phyloP scores from a whole-genome alignment of 768 basidiomycete species.

The Obba rivulosa region DNA sequence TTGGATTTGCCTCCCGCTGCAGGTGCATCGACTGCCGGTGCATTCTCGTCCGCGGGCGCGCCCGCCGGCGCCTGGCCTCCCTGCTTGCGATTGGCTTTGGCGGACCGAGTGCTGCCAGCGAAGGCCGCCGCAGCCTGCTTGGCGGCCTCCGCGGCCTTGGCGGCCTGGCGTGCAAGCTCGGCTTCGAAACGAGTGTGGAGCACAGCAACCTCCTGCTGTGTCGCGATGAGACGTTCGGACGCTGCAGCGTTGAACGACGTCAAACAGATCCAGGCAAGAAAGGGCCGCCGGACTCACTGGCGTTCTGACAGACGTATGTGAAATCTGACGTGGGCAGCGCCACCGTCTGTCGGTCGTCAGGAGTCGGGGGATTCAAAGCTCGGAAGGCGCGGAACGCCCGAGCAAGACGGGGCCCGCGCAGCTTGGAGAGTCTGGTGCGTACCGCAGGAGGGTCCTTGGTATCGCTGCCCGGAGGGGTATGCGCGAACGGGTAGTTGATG shows the following conservation, averaged over 20 bases:
- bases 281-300: constrained; percentile 55
- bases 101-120: constrained; percentile 30
- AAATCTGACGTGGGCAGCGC: constrained; percentile 52
- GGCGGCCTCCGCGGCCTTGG: constrained; percentile 43
- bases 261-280: constrained; percentile 14
- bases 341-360: constrained; percentile 7
- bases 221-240: constrained; percentile 63
- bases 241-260: constrained; percentile 35
- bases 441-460: constrained; percentile 20
- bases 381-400: constrained; percentile 33
- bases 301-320: constrained; percentile 54
- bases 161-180: constrained; percentile 68
- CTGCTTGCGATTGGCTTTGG: constrained; percentile 33
- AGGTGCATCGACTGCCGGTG: constrained; percentile 35
- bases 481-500: constrained; percentile 37
- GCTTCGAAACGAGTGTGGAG: constrained; percentile 67
- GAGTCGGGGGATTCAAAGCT: constrained; percentile 25
- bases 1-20: constrained; percentile 17
- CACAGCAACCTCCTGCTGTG: constrained; percentile 60
- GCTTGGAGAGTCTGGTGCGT: constrained; percentile 49
- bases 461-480: constrained; percentile 26
- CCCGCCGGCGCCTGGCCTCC: constrained; percentile 25
- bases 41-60: constrained; percentile 27
- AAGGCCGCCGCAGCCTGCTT: constrained; percentile 43
- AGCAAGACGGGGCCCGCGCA: constrained; percentile 46